Percentiles rank a stretch among this genome's conserved stretches.
These are phyloP conservation scores for Datisca glomerata DNA, from an alignment of 306 rosid genomes.

Conservation along the genomic window DNA sequence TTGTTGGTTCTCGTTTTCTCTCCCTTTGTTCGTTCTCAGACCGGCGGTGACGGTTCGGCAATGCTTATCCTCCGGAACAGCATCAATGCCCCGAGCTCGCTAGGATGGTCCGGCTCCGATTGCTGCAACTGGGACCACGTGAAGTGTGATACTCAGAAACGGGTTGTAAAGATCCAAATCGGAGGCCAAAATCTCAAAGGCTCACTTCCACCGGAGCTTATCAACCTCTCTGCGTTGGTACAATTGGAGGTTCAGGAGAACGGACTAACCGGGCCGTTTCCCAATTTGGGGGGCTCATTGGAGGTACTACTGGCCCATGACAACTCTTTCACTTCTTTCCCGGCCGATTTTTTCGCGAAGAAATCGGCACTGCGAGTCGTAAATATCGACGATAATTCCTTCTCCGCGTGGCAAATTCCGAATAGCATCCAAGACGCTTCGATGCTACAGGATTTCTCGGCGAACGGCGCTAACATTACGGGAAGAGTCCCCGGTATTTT, in stretches of 20 bases:
- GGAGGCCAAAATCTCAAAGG: slow-evolving; percentile 48
- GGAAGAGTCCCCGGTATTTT: slow-evolving; percentile 55
- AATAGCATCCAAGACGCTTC: slow-evolving; percentile 20
- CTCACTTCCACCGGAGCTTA: slow-evolving; percentile 38
- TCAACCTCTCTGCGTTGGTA: slow-evolving; percentile 17
- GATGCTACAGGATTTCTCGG: slow-evolving; percentile 26
- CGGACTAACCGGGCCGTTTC: slow-evolving; percentile 43
- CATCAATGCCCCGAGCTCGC: slow-evolving; percentile 19
- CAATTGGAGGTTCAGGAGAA: slow-evolving; percentile 46
- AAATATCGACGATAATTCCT: slow-evolving; percentile 30
- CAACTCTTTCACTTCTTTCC: slow-evolving; percentile 41
- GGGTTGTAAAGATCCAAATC: slow-evolving; percentile 36
- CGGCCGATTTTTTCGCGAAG: slow-evolving; percentile 40
- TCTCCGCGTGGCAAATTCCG: slow-evolving; percentile 48
- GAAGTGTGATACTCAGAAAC: slow-evolving; percentile 18
- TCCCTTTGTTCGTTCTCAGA: slow-evolving; percentile 13
- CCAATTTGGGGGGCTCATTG: slow-evolving; percentile 32
- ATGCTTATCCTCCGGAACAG: slow-evolving; percentile 25
- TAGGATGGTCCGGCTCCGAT: slow-evolving; percentile 38
- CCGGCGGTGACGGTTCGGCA: slow-evolving; percentile 31
- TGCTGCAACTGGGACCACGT: slow-evolving; percentile 39
- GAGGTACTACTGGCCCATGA: slow-evolving; percentile 22
- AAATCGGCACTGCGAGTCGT: slow-evolving; percentile 22
- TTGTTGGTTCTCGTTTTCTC: neutral
- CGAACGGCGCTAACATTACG: slow-evolving; percentile 18